Base-by-base conservation (phyloP, 139 green algal genomes). In the Chlorella sorokiniana region DNA sequence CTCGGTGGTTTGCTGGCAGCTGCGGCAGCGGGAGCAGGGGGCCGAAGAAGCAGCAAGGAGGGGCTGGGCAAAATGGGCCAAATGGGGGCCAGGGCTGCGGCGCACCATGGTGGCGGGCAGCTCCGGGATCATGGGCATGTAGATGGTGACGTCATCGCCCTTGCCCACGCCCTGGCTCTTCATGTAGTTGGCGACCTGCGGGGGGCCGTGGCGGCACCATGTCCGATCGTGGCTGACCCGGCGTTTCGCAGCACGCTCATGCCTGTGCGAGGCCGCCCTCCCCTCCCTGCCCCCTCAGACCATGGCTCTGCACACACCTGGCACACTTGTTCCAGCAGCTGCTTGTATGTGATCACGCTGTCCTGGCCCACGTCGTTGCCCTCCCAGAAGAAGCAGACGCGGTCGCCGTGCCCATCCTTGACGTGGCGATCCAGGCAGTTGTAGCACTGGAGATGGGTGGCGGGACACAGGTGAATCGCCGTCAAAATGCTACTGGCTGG, bases 61-160 rank as follows among this genome's bases (percentile, higher is more conserved):
- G 64, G 37, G 64, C 7, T 11, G 33, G 31, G 63, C 29, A 42
- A 33, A 31, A 4, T 7, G 38, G 8, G 67, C 38, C 20, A 22
- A 35, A 10, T 1, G 38, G 67, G 37, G 9, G 38, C 1, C 67
- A 35, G 4, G 4, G 4, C 27, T n/a, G 38, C 67, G 2, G 25
- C 42, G 42, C 68, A 87, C 81, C 94, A 98, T 97, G 40, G 92
- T 88, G 41, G 93, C 92, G 29, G 95, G 96, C 63, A 99, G 90
- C 73, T 98, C 93, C 25, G 89, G 81, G 25, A 98, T 78, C 96
- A 99, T 99, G 67, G 96, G 96, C 89, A 99, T 93, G 91, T 99
- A 99, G 78, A 98, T 93, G 63, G 91, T 93, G 31, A 99, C 96
- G 9, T 84, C 87, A 80, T 98, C 92, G 23, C 96, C 96, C 83